phyloP scores from a whole-genome alignment of 139 green algal species.

The Axilococcus clingmanii region DNA sequence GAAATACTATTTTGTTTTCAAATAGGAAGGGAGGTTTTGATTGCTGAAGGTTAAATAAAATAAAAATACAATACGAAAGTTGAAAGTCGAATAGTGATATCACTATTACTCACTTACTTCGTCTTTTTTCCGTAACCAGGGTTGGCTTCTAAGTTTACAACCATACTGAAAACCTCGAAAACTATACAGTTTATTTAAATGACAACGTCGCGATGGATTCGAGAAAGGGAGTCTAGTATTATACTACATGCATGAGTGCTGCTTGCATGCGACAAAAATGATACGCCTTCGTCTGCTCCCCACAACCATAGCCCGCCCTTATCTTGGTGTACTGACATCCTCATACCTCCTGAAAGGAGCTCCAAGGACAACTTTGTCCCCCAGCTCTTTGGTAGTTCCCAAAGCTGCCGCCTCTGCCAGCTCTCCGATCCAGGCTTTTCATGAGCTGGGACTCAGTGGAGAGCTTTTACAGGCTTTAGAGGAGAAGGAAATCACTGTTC shows the following conservation, averaged over 20 bases:
- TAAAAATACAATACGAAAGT: too few relatives aligned
- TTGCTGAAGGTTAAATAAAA: too few relatives aligned
- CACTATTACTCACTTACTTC: too few relatives aligned
- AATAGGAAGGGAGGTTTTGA: too few relatives aligned
- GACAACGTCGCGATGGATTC: too few relatives aligned
- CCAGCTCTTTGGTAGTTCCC: background rate
- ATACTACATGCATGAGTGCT: background rate
- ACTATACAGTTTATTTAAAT: too few relatives aligned
- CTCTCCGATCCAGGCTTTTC: slow-evolving; percentile 20
- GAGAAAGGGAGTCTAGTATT: background rate
- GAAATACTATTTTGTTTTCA: too few relatives aligned
- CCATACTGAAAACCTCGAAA: too few relatives aligned
- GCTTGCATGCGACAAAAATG: slow-evolving; percentile 1
- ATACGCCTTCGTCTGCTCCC: background rate
- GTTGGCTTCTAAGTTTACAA: too few relatives aligned
- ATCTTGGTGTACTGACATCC: background rate
- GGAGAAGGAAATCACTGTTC: slow-evolving; percentile 43
- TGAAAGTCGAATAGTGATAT: too few relatives aligned
- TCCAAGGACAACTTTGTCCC: too few relatives aligned
- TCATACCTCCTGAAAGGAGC: background rate
- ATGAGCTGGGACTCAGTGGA: slow-evolving; percentile 31
- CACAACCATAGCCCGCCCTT: background rate
- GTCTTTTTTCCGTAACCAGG: too few relatives aligned
- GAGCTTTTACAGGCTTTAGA: slow-evolving; percentile 42
- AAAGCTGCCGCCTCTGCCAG: background rate